phyloP scores from a whole-genome alignment of 2,329 filamentous ascomycete species.

The Neofusicoccum laricinum region DNA sequence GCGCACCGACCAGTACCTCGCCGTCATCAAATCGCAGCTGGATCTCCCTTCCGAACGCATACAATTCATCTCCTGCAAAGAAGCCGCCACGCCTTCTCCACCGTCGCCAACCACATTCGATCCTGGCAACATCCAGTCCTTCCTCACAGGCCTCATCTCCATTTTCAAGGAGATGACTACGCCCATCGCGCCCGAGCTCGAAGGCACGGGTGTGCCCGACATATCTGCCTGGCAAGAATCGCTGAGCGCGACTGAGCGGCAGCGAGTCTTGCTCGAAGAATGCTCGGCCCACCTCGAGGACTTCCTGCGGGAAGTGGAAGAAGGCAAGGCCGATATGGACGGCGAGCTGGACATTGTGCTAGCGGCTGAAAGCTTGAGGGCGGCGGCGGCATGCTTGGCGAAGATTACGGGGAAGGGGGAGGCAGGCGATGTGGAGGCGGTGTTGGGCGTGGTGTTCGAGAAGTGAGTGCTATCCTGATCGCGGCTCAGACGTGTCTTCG shows the following conservation, averaged over 20 bases:
- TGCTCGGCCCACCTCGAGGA: conserved; percentile 70
- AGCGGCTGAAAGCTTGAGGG: conserved; percentile 83
- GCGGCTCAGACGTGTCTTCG: no score
- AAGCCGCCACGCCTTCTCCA: conserved; percentile 41
- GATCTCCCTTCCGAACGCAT: conserved; percentile 42
- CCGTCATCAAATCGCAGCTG: conserved; percentile 22
- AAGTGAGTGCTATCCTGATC: conserved; percentile 61
- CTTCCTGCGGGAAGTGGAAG: conserved; percentile 62
- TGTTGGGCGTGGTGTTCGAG: conserved; percentile 94
- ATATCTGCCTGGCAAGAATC: conserved; percentile 75
- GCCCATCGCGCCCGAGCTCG: conserved; percentile 37
- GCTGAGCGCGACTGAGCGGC: conserved; percentile 85
- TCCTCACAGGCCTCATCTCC: conserved; percentile 65
- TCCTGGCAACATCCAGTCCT: conserved; percentile 63
- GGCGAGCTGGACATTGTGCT: conserved; percentile 76
- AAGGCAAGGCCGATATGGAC: conserved; percentile 21
- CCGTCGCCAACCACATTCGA: conserved; percentile 33
- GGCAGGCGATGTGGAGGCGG: conserved; percentile 87
- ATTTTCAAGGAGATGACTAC: conserved; percentile 70
- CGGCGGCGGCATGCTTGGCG: conserved; percentile 75
- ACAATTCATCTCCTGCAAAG: conserved; percentile 70
- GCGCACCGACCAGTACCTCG: conserved; percentile 1
- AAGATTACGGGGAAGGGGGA: conserved; percentile 85
- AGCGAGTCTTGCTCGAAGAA: conserved; percentile 73
- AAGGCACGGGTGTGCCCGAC: conserved; percentile 43